Conservation (phyloP, 345 rosid genomes). For the Eucalyptus urophylla region DNA sequence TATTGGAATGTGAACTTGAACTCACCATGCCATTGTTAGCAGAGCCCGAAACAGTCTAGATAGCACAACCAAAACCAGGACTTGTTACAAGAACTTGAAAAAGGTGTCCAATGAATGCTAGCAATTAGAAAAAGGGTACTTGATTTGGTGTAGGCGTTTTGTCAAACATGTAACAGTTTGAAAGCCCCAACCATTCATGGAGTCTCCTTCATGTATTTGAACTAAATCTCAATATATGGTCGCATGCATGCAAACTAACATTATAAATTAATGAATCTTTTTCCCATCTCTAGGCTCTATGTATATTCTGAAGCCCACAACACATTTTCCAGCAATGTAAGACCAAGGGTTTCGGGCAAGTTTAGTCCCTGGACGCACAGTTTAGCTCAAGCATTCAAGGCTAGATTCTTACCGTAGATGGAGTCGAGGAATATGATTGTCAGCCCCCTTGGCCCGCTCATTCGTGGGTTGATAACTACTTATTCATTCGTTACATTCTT, state of each 20-base stretch:
- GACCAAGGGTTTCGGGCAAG: background rate
- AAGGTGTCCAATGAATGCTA: background rate
- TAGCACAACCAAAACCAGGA: background rate
- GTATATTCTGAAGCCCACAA: background rate
- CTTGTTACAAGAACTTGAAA: background rate
- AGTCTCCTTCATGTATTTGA: background rate
- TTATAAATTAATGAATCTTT: background rate
- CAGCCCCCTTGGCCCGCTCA: background rate
- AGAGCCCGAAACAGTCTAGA: background rate
- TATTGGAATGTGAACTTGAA: background rate
- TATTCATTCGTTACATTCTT: constrained; percentile 15
- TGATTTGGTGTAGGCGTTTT: background rate
- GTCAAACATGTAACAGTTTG: background rate
- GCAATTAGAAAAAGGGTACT: background rate
- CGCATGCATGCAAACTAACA: background rate
- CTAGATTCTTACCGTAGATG: no score
- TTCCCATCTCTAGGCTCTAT: background rate
- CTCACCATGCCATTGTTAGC: background rate
- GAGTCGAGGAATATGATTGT: background rate
- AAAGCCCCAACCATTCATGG: background rate
- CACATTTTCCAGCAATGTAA: background rate
- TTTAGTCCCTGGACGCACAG: background rate
- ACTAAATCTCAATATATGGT: background rate
- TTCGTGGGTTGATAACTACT: background rate
- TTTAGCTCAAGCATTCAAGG: background rate